A percentile compares a stretch with the other conserved stretches of the same genome.
phyloP scores from a whole-genome alignment of 1,284 basidiomycete species.

The Trichosporon inkin region DNA sequence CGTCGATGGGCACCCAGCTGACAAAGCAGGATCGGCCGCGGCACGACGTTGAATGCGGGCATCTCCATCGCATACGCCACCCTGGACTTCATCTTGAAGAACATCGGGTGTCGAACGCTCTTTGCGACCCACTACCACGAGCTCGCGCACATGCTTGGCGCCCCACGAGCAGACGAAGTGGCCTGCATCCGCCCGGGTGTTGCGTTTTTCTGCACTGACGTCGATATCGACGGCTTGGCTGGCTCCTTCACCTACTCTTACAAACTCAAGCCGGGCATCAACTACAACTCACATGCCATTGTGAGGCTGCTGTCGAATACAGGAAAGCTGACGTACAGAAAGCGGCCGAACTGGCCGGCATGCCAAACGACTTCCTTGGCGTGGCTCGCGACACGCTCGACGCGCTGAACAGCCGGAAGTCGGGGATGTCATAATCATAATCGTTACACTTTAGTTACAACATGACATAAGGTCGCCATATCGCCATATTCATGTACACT shows the following conservation, averaged over 20 bases:
- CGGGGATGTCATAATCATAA: background rate
- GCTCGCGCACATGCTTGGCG: constrained; percentile 73
- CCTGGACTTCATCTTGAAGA: constrained; percentile 69
- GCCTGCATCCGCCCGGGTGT: constrained; percentile 53
- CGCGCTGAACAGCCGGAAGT: constrained; percentile 6
- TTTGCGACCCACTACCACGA: constrained; percentile 99
- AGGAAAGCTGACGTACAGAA: constrained; percentile 43
- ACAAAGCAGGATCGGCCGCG: constrained; percentile 63
- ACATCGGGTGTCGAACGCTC: constrained; percentile 74
- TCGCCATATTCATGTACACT: background rate
- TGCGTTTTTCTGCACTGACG: constrained; percentile 82
- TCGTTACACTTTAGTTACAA: background rate
- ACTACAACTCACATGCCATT: constrained; percentile 85
- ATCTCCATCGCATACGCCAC: constrained; percentile 89
- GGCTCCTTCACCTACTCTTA: constrained; percentile 79
- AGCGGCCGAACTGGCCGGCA: constrained; percentile 80
- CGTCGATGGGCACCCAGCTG: background rate
- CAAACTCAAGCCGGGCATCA: constrained; percentile 73
- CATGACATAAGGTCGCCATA: background rate
- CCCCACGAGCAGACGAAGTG: constrained; percentile 21
- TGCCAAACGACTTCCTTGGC: constrained; percentile 58
- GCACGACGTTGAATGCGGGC: constrained; percentile 88
- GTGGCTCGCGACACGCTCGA: constrained; percentile 32
- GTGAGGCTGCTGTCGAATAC: constrained; percentile 40
- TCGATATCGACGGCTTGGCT: constrained; percentile 73